Evolutionary conservation across 1,139 yeast genomes (phyloP).

Genomic region (Blastobotrys elegans): DNA sequence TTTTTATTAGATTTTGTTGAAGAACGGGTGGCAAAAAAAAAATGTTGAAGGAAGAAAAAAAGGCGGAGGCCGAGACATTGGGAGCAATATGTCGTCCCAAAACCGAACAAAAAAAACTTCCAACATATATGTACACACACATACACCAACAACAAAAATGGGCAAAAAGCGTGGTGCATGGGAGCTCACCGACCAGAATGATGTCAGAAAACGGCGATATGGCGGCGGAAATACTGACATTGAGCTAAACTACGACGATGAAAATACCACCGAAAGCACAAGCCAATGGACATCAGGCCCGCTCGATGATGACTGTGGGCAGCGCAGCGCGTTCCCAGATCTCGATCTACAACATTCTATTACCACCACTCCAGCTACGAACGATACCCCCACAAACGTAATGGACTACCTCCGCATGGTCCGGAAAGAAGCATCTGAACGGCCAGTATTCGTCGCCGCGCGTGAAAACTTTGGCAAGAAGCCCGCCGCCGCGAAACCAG

Average conservation of each 20-base stretch:
- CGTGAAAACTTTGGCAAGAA: slow-evolving; percentile 9
- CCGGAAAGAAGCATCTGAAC: slow-evolving; percentile 22
- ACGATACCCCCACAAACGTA: slow-evolving; percentile 16
- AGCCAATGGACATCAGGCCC: slow-evolving; percentile 20
- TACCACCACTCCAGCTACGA: slow-evolving; percentile 9
- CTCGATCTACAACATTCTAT: not conserved
- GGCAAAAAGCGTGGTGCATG: slow-evolving; percentile 4
- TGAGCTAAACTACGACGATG: slow-evolving; percentile 12
- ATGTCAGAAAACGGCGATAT: slow-evolving; percentile 3
- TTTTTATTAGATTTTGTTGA: not conserved
- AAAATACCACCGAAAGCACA: not conserved
- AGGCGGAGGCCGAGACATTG: not conserved
- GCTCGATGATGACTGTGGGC: slow-evolving; percentile 40
- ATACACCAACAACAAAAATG: not conserved
- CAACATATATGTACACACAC: too few relatives aligned
- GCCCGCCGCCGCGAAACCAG: not conserved
- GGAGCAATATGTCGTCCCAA: too few relatives aligned
- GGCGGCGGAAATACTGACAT: slow-evolving; percentile 8
- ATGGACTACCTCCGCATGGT: slow-evolving; percentile 25
- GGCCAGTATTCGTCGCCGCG: slow-evolving; percentile 19
- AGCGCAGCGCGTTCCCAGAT: slow-evolving; percentile 41
- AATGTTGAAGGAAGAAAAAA: not conserved
- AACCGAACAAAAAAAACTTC: too few relatives aligned
- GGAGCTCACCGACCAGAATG: not conserved
- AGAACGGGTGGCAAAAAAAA: not conserved